Evolutionary conservation across 73 alveolate genomes (phyloP).

Genomic region (Paramecium octaurelia): DNA sequence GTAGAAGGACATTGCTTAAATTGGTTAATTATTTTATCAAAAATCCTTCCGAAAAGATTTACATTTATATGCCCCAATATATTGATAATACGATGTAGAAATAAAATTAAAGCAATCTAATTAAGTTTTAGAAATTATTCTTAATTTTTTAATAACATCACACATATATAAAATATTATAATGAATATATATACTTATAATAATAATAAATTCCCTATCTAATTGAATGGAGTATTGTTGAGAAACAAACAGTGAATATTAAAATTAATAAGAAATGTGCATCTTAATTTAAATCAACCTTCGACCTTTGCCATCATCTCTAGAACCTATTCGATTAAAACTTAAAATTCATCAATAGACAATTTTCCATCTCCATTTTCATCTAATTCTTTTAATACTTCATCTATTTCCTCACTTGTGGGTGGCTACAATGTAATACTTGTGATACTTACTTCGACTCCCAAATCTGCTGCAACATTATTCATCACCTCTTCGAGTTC

Average conservation of each 20-base stretch:
- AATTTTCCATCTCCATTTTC: conserved; percentile 77
- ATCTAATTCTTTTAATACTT: conserved; percentile 79
- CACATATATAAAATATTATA: background rate
- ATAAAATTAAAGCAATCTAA: background rate
- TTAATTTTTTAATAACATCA: too few species aligned
- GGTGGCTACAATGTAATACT: conserved; percentile 51
- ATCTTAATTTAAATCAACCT: background rate
- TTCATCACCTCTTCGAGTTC: conserved; percentile 79
- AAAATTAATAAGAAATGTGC: background rate
- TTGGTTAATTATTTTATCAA: background rate
- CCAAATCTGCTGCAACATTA: conserved; percentile 70
- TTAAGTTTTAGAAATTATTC: background rate
- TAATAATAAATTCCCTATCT: background rate
- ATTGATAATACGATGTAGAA: background rate
- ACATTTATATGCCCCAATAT: background rate
- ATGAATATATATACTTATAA: background rate
- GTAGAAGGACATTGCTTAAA: background rate
- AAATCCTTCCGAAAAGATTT: background rate
- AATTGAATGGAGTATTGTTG: background rate
- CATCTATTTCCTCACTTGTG: conserved; percentile 76
- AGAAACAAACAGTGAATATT: background rate
- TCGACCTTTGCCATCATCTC: conserved; percentile 67
- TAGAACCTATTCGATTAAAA: conserved; percentile 70
- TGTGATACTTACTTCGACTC: conserved; percentile 47
- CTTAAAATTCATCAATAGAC: conserved; percentile 68